Percentiles rank a stretch among this genome's conserved stretches.
These are phyloP conservation scores for Elaeis oleifera DNA, from an alignment of 202 grass and related monocot genomes.

Conservation along the genomic window DNA sequence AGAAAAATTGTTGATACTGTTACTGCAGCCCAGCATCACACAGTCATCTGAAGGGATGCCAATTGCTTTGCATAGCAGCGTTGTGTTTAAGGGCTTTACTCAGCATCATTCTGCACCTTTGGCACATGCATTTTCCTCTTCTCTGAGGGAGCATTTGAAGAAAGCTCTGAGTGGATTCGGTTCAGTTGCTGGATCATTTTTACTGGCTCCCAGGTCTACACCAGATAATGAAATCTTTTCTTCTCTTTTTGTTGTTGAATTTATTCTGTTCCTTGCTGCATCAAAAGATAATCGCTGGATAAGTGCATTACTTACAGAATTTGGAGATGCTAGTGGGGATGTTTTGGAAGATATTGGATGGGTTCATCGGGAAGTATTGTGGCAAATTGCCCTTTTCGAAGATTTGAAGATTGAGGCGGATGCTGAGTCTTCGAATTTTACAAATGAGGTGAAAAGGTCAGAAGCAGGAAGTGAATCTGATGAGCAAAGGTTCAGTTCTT, in stretches of 20 bases:
- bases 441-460: slow-evolving; percentile 37
- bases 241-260: slow-evolving; percentile 90
- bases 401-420: slow-evolving; percentile 59
- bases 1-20: slow-evolving; percentile 64
- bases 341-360: slow-evolving; percentile 85
- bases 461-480: slow-evolving; percentile 45
- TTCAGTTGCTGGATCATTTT: slow-evolving; percentile 43
- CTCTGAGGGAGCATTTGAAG: slow-evolving; percentile 74
- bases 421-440: slow-evolving; percentile 34
- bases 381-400: slow-evolving; percentile 66
- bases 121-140: slow-evolving; percentile 78
- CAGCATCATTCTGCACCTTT: slow-evolving; percentile 91
- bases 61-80: slow-evolving; percentile 95
- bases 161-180: slow-evolving; percentile 62
- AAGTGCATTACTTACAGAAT: slow-evolving; percentile 78
- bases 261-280: slow-evolving; percentile 83
- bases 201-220: slow-evolving; percentile 18
- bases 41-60: slow-evolving; percentile 98
- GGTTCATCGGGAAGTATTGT: slow-evolving; percentile 76
- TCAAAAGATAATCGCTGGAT: slow-evolving; percentile 98
- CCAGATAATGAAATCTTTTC: slow-evolving; percentile 46
- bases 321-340: slow-evolving; percentile 78
- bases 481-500: slow-evolving; percentile 73
- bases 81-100: slow-evolving; percentile 97
- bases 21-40: slow-evolving; percentile 88